A percentile compares a stretch with the other conserved stretches of the same genome.
These are phyloP conservation scores for Strigomonas culicis DNA, from an alignment of 208 protist genomes.

Conservation along the genomic window DNA sequence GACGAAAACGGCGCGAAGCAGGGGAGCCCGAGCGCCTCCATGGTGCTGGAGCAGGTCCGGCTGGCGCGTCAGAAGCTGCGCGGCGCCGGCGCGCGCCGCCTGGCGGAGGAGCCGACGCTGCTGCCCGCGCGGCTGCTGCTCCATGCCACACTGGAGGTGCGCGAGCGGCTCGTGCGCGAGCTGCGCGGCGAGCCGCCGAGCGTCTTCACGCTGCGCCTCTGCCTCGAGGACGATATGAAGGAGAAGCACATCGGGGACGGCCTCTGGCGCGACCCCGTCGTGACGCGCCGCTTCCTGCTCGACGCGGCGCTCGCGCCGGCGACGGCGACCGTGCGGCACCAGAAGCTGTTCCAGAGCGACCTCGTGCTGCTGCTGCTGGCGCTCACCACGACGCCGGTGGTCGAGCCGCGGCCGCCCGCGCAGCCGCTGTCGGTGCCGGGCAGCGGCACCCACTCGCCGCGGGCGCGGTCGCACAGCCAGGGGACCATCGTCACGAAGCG, in stretches of 20 bases:
- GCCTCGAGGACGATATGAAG: constrained; percentile 27
- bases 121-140: constrained; percentile 49
- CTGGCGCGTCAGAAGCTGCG: constrained; percentile 1
- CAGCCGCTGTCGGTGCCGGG: neutral
- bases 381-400: constrained; percentile 36
- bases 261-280: constrained; percentile 43
- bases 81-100: neutral
- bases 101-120: constrained; percentile 15
- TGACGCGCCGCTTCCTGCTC: constrained; percentile 38
- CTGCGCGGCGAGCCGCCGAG: constrained; percentile 30
- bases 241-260: constrained; percentile 52
- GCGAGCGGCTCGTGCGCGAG: constrained; percentile 43
- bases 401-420: constrained; percentile 5
- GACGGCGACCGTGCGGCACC: constrained; percentile 28
- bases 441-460: neutral
- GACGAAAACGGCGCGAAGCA: constrained; percentile 9
- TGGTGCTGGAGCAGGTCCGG: constrained; percentile 6
- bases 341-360: constrained; percentile 75
- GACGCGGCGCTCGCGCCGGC: neutral
- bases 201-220: constrained; percentile 38
- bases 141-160: constrained; percentile 55
- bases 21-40: neutral
- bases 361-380: constrained; percentile 70
- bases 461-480: neutral
- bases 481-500: neutral